Conservation (phyloP, 257 asterid species). For the Nyctanthes arbortristis region DNA sequence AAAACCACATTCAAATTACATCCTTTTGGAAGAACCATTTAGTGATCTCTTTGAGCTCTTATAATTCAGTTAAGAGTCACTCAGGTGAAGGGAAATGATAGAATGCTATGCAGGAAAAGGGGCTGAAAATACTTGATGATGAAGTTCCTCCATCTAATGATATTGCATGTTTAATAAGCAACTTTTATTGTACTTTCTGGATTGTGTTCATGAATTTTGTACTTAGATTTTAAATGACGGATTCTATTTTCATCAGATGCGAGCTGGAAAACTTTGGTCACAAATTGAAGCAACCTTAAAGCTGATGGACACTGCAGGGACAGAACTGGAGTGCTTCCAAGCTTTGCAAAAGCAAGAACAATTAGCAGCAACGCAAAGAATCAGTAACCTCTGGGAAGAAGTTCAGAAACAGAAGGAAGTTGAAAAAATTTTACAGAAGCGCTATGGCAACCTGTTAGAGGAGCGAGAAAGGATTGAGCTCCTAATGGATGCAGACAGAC, state of each 20-base stretch:
- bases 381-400: conserved; percentile 91
- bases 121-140: not conserved
- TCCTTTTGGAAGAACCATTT: too few species aligned
- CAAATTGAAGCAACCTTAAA: conserved; percentile 75
- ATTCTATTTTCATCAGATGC: conserved; percentile 43
- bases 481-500: conserved; percentile 42
- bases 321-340: conserved; percentile 85
- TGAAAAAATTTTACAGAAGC: conserved; percentile 66
- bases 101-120: too few species aligned
- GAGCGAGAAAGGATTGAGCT: conserved; percentile 59
- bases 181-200: not conserved
- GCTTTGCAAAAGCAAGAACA: conserved; percentile 85
- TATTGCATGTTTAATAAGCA: not conserved
- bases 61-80: too few species aligned
- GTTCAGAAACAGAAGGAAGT: conserved; percentile 97
- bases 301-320: conserved; percentile 86
- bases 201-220: not conserved
- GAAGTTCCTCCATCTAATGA: not conserved
- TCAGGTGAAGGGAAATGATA: too few species aligned
- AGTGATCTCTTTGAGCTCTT: too few species aligned
- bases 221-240: conserved; percentile 15
- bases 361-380: conserved; percentile 71
- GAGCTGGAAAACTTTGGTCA: conserved; percentile 77
- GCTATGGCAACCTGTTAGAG: conserved; percentile 60
- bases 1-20: too few species aligned